phyloP scores from a whole-genome alignment of 2,329 filamentous ascomycete species.

The Hymenoscyphus linearis region DNA sequence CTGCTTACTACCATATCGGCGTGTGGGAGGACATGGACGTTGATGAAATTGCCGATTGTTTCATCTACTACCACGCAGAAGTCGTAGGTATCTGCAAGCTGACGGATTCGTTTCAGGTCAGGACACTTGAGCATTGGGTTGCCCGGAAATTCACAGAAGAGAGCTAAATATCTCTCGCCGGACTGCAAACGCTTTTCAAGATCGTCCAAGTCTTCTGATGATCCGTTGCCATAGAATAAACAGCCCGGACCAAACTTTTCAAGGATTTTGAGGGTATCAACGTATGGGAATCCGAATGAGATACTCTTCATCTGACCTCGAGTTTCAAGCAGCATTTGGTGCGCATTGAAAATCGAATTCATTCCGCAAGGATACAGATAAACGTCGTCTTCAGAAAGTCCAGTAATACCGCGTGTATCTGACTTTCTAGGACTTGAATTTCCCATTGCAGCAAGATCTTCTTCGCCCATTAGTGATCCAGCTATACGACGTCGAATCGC shows the following conservation, averaged over 20 bases:
- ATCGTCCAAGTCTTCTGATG: constrained; percentile 73
- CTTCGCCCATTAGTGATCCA: constrained; percentile 70
- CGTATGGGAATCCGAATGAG: constrained; percentile 95
- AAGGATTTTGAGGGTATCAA: constrained; percentile 91
- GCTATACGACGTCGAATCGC: constrained; percentile 86
- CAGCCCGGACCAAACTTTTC: constrained; percentile 91
- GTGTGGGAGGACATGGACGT: constrained; percentile 84
- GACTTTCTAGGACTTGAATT: constrained; percentile 40
- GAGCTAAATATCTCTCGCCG: constrained; percentile 72
- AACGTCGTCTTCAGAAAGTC: constrained; percentile 78
- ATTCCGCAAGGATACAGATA: constrained; percentile 87
- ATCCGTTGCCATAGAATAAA: constrained; percentile 80
- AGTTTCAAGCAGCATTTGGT: constrained; percentile 64
- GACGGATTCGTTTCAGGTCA: constrained; percentile 74
- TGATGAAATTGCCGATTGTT: constrained; percentile 93
- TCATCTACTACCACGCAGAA: constrained; percentile 93
- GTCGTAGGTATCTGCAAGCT: constrained; percentile 73
- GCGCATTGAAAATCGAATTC: constrained; percentile 89
- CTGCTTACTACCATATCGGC: constrained; percentile 92
- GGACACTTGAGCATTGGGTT: constrained; percentile 86
- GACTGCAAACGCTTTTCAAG: constrained; percentile 64
- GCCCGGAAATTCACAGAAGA: constrained; percentile 93
- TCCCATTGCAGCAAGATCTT: constrained; percentile 57
- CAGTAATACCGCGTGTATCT: constrained; percentile 52
- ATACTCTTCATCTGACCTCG: constrained; percentile 69